Percentiles rank a stretch among this genome's conserved stretches.
Conservation (phyloP, 768 basidiomycete genomes). For the Russula virescens region DNA sequence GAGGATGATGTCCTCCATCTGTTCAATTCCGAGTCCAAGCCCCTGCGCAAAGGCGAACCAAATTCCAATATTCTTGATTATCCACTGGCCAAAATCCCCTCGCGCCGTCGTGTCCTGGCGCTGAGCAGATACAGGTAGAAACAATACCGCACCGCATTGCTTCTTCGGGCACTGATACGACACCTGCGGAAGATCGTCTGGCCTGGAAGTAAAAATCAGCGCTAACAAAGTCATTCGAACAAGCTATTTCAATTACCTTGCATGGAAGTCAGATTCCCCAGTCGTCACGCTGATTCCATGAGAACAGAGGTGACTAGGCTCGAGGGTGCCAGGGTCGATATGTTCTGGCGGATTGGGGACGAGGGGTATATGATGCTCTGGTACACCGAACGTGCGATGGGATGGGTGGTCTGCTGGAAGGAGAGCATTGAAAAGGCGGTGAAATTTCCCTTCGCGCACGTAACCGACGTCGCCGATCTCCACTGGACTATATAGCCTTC, state of each 20-base stretch:
- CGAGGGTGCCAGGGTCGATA: neutral
- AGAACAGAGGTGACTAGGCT: neutral
- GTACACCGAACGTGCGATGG: constrained; percentile 4
- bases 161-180: neutral
- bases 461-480: constrained; percentile 26
- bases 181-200: neutral
- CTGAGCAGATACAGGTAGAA: no score
- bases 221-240: no score
- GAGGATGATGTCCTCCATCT: neutral
- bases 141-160: neutral
- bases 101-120: no score
- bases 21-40: neutral
- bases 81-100: no score
- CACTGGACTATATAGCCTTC: constrained; percentile 5
- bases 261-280: neutral
- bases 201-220: neutral
- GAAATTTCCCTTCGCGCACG: constrained; percentile 21
- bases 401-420: constrained; percentile 9
- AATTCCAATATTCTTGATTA: no score
- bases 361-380: constrained; percentile 9
- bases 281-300: neutral
- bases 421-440: constrained; percentile 22
- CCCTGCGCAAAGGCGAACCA: neutral
- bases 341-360: neutral
- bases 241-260: neutral